Evolutionary conservation across 148 eudicot species (phyloP).

Genomic region (Fagopyrum tataricum): DNA sequence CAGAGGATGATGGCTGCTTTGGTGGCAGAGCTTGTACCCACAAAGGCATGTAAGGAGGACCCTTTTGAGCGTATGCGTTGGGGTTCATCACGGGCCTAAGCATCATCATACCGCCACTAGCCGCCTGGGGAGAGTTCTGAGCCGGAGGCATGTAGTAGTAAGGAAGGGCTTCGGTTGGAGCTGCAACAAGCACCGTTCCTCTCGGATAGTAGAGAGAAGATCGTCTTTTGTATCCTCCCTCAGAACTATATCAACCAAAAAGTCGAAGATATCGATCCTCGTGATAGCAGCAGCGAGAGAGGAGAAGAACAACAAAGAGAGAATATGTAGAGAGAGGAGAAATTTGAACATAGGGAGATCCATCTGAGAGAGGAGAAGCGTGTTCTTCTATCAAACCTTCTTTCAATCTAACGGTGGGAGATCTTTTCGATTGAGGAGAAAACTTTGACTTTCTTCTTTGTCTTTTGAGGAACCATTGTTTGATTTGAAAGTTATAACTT

Average conservation of each 20-base stretch:
- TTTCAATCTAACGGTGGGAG: no score
- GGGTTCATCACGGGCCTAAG: conserved; percentile 30
- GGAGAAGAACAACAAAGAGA: no score
- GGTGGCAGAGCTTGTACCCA: no score
- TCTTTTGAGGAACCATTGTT: no score
- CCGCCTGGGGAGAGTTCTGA: conserved; percentile 54
- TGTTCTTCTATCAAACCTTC: no score
- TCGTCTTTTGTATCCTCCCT: conserved; percentile 77
- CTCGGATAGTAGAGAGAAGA: conserved; percentile 44
- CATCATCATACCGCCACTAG: conserved; percentile 53
- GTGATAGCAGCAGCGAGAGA: conserved; percentile 75
- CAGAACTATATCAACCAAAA: conserved; percentile 69
- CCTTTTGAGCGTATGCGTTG: conserved; percentile 39
- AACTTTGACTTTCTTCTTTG: no score
- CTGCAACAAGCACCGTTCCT: conserved; percentile 48
- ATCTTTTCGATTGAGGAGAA: no score
- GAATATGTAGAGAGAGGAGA: no score
- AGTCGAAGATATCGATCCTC: conserved; percentile 71
- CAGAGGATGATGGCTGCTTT: conserved; percentile 59
- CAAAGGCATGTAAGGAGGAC: conserved; percentile 61
- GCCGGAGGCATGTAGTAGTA: conserved; percentile 54
- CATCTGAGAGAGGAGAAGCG: no score
- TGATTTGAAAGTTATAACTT: no score
- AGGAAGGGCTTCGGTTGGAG: conserved; percentile 51
- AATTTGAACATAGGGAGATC: no score